A percentile compares a stretch with the other conserved stretches of the same genome.
Evolutionary conservation across 257 asterid genomes (phyloP).

Genomic region (Vinca minor): DNA sequence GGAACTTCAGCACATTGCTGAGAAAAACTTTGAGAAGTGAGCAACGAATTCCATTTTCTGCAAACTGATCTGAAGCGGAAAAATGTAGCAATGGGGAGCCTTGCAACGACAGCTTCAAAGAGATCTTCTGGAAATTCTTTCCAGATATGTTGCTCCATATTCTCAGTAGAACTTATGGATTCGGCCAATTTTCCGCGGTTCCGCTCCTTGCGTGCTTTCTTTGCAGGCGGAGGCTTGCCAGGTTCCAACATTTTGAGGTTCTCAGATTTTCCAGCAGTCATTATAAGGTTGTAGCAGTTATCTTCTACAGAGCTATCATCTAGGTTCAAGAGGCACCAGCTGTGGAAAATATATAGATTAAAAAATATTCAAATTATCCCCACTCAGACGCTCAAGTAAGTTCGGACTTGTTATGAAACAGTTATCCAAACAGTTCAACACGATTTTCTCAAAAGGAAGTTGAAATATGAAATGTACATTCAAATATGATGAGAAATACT

Average conservation of each 20-base stretch:
- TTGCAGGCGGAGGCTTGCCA: slow-evolving; percentile 64
- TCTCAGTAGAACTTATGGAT: slow-evolving; percentile 32
- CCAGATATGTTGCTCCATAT: slow-evolving; percentile 71
- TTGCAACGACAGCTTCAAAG: slow-evolving; percentile 76
- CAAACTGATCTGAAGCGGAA: slow-evolving; percentile 78
- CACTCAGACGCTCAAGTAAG: neutral
- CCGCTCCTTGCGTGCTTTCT: slow-evolving; percentile 63
- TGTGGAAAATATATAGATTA: slow-evolving; percentile 24
- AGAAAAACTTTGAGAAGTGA: slow-evolving; percentile 71
- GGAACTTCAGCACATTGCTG: slow-evolving; percentile 54
- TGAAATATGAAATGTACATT: neutral
- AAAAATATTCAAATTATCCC: slow-evolving; percentile 18
- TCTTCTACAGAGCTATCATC: slow-evolving; percentile 46
- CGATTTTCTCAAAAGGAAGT: neutral
- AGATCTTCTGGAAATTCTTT: slow-evolving; percentile 93
- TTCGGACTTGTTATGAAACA: neutral
- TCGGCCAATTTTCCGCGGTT: slow-evolving; percentile 39
- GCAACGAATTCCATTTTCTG: slow-evolving; percentile 72
- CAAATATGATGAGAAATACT: neutral
- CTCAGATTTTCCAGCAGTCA: slow-evolving; percentile 74
- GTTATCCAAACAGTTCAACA: neutral
- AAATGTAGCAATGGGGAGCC: slow-evolving; percentile 72
- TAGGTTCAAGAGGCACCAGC: slow-evolving; percentile 54
- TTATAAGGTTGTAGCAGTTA: slow-evolving; percentile 47
- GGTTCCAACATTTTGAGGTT: slow-evolving; percentile 81